Conservation (phyloP, 2,329 filamentous ascomycete species). For the Botrytis deweyae region DNA sequence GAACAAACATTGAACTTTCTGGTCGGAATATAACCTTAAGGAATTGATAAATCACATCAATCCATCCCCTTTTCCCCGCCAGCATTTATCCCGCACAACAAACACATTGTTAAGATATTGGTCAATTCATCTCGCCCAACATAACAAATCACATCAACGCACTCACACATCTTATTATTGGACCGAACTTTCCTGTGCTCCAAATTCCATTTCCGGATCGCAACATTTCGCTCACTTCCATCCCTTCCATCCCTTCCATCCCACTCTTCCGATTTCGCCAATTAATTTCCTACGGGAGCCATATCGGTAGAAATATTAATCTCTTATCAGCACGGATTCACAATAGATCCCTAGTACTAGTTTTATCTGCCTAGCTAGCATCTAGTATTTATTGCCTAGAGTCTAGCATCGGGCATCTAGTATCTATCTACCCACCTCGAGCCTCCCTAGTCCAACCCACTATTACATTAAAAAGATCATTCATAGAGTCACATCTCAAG, state of each 20-base stretch:
- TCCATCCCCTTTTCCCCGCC: background rate
- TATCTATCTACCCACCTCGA: background rate
- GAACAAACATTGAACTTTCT: background rate
- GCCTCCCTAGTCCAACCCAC: background rate
- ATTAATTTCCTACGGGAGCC: background rate
- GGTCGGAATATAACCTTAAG: background rate
- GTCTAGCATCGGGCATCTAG: background rate
- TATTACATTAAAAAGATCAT: background rate
- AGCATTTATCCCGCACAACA: background rate
- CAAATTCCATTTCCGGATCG: background rate
- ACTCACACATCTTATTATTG: background rate
- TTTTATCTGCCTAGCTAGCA: background rate
- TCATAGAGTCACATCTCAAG: background rate
- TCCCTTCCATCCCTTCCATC: background rate
- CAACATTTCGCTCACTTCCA: background rate
- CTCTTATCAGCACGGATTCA: slow-evolving; percentile 17
- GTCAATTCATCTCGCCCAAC: background rate
- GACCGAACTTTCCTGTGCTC: background rate
- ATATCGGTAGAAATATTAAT: background rate
- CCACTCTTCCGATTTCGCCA: slow-evolving; percentile 17
- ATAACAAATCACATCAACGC: no score
- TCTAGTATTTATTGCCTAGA: background rate
- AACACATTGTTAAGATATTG: background rate
- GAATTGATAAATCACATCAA: slow-evolving; percentile 13
- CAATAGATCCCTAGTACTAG: background rate